These are phyloP conservation scores for Penicillium sp. DNA, from an alignment of 2,329 filamentous ascomycete genomes.

Conservation along the genomic window DNA sequence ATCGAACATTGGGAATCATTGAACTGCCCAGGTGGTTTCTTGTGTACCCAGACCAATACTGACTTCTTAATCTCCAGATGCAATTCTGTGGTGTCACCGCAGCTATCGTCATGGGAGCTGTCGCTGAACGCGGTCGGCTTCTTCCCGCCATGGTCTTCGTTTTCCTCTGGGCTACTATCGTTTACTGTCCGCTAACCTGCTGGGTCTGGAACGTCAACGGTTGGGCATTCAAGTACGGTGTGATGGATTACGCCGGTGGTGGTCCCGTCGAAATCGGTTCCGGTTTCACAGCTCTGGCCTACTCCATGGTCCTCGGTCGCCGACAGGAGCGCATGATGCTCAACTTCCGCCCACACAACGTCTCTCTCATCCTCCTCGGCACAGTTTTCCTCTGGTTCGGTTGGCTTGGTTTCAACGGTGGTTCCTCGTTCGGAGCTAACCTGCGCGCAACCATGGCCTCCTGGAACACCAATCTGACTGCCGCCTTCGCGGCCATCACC, in stretches of 20 bases:
- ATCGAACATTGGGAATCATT: not conserved
- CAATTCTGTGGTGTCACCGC: slow-evolving; percentile 93
- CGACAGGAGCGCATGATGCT: slow-evolving; percentile 99
- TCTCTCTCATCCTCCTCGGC: slow-evolving; percentile 89
- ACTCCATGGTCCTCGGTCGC: slow-evolving; percentile 88
- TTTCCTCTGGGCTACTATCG: slow-evolving; percentile 92
- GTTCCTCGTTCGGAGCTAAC: slow-evolving; percentile 87
- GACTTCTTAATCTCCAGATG: slow-evolving; percentile 52
- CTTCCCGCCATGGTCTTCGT: slow-evolving; percentile 90
- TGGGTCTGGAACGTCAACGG: slow-evolving; percentile 95
- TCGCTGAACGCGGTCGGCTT: slow-evolving; percentile 86
- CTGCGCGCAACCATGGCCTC: slow-evolving; percentile 89
- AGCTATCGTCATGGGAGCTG: slow-evolving; percentile 81
- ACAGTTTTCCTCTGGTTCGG: slow-evolving; percentile 96
- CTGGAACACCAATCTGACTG: slow-evolving; percentile 94
- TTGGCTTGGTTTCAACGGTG: slow-evolving; percentile 98
- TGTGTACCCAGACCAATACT: not conserved
- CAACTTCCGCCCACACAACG: slow-evolving; percentile 98
- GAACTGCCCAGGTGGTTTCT: not conserved
- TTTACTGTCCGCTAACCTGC: slow-evolving; percentile 93
- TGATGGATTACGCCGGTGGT: slow-evolving; percentile 91
- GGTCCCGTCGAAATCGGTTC: slow-evolving; percentile 96
- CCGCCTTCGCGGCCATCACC: slow-evolving; percentile 80
- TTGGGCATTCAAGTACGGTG: slow-evolving; percentile 83
- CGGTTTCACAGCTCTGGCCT: slow-evolving; percentile 83